Base-by-base conservation (phyloP, 2,329 filamentous ascomycete genomes). In the Ophiostoma australiae region DNA sequence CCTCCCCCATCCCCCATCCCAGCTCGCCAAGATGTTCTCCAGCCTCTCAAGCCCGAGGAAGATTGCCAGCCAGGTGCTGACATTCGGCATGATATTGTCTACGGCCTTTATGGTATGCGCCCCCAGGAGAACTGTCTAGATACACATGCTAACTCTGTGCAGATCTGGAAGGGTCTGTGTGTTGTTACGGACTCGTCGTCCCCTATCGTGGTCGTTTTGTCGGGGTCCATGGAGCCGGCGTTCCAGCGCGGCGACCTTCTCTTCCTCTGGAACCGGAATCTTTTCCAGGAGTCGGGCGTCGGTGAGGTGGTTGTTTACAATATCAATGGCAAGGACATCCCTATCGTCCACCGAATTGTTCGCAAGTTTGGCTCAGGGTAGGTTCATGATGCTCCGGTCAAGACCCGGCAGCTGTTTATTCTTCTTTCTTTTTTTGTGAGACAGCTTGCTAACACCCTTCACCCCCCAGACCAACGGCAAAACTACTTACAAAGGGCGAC, bases 401-500 rank as follows among this genome's bases (percentile, higher is more conserved):
- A 20, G 44, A 10, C 23, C 52, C 44, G 11, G 8, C 55, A 20
- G 20, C 55, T 15, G 55, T 23, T 33, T 61, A 35, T 66, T n/a
- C 1, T 15, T 58, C 27, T 8, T 31, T 31, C 27, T 31, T 23
- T 6, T 15, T 58, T 58, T 8, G n/a, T 10, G 13, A 63, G 27
- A 63, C 15, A 2, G 4, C 20, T 4, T 66, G 44, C 69, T 72
- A 48, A 72, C 15, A n/a, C 20, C 2, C 4, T 65, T 5, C 20
- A 15, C 61, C 2, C 10, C 33, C 4, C 73, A 87, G 86, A 33
- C 80, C 83, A 10, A 80, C 84, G 69, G 87, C 87, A n/a, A 84
- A 92, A 78, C 87, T 99, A 27, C 87, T 99, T 71, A 99, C 95
- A 44, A 99, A 99, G 82, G 95, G 95, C 75, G 95, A 99, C 82